Conservation (phyloP, 1,284 basidiomycete genomes). For the Moesziomyces parantarcticus region DNA sequence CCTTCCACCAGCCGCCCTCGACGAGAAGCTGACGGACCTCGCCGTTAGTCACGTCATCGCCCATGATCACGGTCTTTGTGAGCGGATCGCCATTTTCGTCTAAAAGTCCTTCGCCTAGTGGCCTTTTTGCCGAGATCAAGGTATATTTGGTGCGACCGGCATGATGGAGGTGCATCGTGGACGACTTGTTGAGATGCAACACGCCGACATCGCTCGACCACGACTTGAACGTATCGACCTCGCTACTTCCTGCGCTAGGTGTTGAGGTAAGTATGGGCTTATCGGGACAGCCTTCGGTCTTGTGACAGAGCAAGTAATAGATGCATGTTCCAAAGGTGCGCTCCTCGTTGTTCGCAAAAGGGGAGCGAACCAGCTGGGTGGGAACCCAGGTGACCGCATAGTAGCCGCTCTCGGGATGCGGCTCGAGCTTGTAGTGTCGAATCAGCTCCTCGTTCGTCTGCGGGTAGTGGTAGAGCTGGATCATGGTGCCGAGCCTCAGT, state of each 20-base stretch:
- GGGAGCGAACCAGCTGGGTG: constrained; percentile 31
- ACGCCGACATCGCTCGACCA: constrained; percentile 48
- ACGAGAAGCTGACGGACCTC: constrained; percentile 53
- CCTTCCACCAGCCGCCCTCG: constrained; percentile 55
- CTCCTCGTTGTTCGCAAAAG: constrained; percentile 34
- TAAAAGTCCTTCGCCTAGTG: constrained; percentile 32
- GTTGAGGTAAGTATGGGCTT: constrained; percentile 10
- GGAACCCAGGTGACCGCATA: constrained; percentile 40
- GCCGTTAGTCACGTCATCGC: constrained; percentile 36
- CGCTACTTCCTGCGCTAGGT: constrained; percentile 2
- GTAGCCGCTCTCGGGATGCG: constrained; percentile 51
- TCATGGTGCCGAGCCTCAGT: neutral
- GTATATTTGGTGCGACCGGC: constrained; percentile 49
- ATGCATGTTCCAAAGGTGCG: constrained; percentile 46
- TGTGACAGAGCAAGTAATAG: constrained; percentile 50
- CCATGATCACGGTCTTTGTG: constrained; percentile 45
- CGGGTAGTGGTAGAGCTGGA: constrained; percentile 33
- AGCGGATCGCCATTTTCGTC: constrained; percentile 34
- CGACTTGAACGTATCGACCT: constrained; percentile 32
- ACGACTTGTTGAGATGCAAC: constrained; percentile 45
- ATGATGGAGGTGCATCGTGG: constrained; percentile 54
- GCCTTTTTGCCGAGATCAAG: constrained; percentile 46
- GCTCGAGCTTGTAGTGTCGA: constrained; percentile 38
- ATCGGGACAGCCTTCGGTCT: constrained; percentile 17
- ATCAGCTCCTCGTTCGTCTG: constrained; percentile 45